These are phyloP conservation scores for Bruguiera hainesii DNA, from an alignment of 441 rosid species.

Conservation along the genomic window DNA sequence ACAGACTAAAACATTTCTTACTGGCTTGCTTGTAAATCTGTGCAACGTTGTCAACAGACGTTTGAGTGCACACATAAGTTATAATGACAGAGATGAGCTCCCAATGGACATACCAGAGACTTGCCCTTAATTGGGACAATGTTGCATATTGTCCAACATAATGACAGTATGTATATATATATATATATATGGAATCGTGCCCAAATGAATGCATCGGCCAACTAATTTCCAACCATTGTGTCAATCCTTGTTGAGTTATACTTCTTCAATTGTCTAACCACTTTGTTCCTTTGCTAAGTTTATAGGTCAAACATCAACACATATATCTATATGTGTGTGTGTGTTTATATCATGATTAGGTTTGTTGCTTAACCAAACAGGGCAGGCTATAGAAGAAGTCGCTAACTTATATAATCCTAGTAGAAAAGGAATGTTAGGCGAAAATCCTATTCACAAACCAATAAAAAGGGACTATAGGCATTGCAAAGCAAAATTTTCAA, in stretches of 20 bases:
- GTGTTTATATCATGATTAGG: constrained; percentile 10
- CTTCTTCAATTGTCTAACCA: constrained; percentile 7
- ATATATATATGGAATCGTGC: constrained; percentile 5
- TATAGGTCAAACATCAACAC: constrained; percentile 11
- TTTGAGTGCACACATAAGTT: no score
- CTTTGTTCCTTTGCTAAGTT: not conserved
- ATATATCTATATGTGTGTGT: no score
- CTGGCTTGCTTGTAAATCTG: no score
- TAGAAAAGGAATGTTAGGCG: no score
- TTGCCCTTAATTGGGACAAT: not conserved
- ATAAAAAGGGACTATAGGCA: no score
- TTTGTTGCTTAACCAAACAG: constrained; percentile 10
- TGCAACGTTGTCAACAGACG: no score
- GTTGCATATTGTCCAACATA: constrained; percentile 8
- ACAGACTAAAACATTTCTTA: no score
- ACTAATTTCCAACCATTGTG: not conserved
- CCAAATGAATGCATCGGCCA: constrained; percentile 3
- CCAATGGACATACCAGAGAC: not conserved
- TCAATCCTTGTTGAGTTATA: not conserved
- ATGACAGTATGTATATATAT: not conserved
- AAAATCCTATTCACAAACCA: no score
- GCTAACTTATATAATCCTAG: no score
- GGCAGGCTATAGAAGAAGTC: not conserved
- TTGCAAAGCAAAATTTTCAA: no score
- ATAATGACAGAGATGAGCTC: not conserved